Evolutionary conservation across 768 basidiomycete species (phyloP).

Genomic region (Boletus huronensis): DNA sequence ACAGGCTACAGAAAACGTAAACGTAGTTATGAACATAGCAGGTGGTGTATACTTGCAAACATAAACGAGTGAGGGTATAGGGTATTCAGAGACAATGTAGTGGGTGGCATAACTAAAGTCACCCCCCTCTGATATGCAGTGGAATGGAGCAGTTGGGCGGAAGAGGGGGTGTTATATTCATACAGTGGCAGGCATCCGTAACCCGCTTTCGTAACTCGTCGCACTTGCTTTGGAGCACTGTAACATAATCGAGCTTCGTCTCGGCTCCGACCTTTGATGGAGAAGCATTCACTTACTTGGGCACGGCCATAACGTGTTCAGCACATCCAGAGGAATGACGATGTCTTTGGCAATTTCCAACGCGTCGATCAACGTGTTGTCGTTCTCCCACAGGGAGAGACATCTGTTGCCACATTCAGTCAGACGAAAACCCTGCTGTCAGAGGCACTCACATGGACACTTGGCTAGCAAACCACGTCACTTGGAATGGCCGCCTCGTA

Average conservation of each 20-base stretch:
- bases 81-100: constrained; percentile 7
- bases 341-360: constrained; percentile 66
- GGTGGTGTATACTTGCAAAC: constrained; percentile 27
- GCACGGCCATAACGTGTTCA: constrained; percentile 70
- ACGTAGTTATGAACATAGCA: constrained; percentile 28
- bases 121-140: constrained; percentile 29
- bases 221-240: constrained; percentile 48
- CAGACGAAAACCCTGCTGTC: background rate
- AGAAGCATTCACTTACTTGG: constrained; percentile 35
- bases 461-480: constrained; percentile 69
- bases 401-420: constrained; percentile 40
- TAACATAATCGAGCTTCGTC: constrained; percentile 5
- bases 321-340: constrained; percentile 57
- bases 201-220: constrained; percentile 48
- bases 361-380: constrained; percentile 53
- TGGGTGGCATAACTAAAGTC: constrained; percentile 4
- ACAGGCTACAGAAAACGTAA: constrained; percentile 27
- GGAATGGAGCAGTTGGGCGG: constrained; percentile 40
- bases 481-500: constrained; percentile 65
- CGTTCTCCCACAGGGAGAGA: constrained; percentile 62
- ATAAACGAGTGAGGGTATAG: constrained; percentile 27
- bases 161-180: constrained; percentile 40
- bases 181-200: constrained; percentile 44
- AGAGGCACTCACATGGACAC: constrained; percentile 49
- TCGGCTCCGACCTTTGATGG: constrained; percentile 3